Conservation (phyloP, 1,139 yeast genomes). For the Suhomyces yuchorum region DNA sequence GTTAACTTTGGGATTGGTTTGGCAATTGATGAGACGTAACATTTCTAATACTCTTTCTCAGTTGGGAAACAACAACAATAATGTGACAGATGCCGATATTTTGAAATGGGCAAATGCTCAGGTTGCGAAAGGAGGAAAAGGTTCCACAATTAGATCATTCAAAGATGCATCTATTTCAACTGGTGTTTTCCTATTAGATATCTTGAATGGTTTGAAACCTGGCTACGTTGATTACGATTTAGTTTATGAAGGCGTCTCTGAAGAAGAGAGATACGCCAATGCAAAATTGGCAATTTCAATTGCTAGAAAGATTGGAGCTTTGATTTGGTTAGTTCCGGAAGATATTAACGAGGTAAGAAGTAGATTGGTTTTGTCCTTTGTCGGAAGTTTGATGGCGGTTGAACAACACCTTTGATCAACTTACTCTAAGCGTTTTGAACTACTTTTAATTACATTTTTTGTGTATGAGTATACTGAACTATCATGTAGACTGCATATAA, state of each 20-base stretch:
- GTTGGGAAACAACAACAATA: slow-evolving; percentile 65
- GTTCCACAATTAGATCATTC: slow-evolving; percentile 72
- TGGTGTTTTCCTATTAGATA: slow-evolving; percentile 84
- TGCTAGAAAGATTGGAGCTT: slow-evolving; percentile 96
- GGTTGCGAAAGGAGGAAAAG: slow-evolving; percentile 81
- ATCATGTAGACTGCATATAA: slow-evolving; percentile 14
- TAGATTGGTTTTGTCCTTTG: slow-evolving; percentile 88
- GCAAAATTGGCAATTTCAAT: slow-evolving; percentile 97
- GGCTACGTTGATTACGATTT: slow-evolving; percentile 96
- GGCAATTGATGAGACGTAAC: slow-evolving; percentile 99
- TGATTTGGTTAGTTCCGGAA: slow-evolving; percentile 99
- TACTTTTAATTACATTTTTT: background rate
- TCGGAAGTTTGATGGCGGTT: slow-evolving; percentile 85
- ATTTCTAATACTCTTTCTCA: slow-evolving; percentile 79
- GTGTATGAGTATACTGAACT: background rate
- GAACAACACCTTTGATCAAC: slow-evolving; percentile 24
- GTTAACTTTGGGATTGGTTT: slow-evolving; percentile 89
- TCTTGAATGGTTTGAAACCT: slow-evolving; percentile 90
- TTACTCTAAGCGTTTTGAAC: background rate
- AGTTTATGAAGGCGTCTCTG: slow-evolving; percentile 75
- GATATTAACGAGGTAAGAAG: slow-evolving; percentile 96
- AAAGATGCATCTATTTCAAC: slow-evolving; percentile 74
- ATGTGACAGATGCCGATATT: slow-evolving; percentile 78
- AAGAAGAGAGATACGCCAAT: slow-evolving; percentile 87
- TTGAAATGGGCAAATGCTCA: slow-evolving; percentile 91